Evolutionary conservation across 2,329 filamentous ascomycete genomes (phyloP).

Genomic region (Penicillium sp.): DNA sequence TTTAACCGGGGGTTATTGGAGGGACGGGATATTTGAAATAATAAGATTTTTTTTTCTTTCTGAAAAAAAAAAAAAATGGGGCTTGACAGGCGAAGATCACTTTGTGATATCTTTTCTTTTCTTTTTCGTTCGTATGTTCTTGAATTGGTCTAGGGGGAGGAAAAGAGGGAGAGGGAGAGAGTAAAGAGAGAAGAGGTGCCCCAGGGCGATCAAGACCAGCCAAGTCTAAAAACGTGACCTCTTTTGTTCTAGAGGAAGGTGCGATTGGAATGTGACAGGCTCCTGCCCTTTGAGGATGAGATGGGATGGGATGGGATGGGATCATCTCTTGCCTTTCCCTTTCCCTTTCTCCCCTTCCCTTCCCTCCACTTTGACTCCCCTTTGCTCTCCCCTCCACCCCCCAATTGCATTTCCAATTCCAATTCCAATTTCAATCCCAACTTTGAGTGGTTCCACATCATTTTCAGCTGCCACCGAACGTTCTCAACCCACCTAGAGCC

Average conservation of each 20-base stretch:
- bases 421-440: background rate
- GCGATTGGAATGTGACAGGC: background rate
- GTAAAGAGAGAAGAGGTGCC: background rate
- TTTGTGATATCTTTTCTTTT: too few relatives aligned
- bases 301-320: too few relatives aligned
- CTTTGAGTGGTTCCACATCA: background rate
- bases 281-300: background rate
- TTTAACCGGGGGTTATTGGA: background rate
- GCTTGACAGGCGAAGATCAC: too few relatives aligned
- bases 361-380: background rate
- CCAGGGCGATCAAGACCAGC: too few relatives aligned
- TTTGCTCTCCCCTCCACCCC: background rate
- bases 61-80: background rate
- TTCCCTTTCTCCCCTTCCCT: background rate
- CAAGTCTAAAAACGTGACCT: too few relatives aligned
- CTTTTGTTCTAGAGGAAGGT: background rate
- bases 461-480: slow-evolving; percentile 12
- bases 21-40: background rate
- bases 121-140: background rate
- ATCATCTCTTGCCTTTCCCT: too few relatives aligned
- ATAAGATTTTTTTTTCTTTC: background rate
- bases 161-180: background rate
- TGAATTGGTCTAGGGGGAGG: background rate
- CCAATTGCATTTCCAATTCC: background rate
- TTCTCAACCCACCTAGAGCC: background rate